Evolutionary conservation across 495 filamentous ascomycete genomes (phyloP), one percentile per base, ranked within the genome.

Genomic region (Hypomontagnella monticulosa): DNA sequence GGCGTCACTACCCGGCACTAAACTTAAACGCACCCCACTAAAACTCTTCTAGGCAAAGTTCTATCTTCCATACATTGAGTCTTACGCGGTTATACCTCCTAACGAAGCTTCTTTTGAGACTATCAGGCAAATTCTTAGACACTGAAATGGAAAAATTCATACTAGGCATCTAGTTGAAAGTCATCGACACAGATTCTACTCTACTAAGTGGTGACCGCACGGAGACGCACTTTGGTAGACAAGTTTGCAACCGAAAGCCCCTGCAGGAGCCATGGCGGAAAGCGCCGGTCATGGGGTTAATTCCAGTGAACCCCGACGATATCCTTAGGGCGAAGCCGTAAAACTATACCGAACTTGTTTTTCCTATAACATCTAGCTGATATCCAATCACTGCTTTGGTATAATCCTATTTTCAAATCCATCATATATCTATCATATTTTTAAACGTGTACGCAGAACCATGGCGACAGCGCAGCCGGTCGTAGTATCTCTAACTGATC

Each of bases 401-500:
- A 5, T 3, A 46, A 42, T 14, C n/a, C 10, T 15, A 12, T 41
- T 30, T 38, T 30, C 42, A 12, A 54, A 5, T 30, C 4, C 16
- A 11, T 4, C 9, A 5, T 30, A 2, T 30, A 11, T 4, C 9
- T 20, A 42, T 14, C 5, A 38, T 32, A 55, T 44, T 15, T 18
- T 19, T 16, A 2, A 23, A 34, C 20, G 18, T 40, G 9, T 1
- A 41, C 38, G 11, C 49, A 38, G n/a, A 37, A 52, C 1, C 16
- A 68, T 68, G 65, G 65, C 65, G 36, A 63, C 65, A 55, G 59
- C 79, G 32, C 74, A 80, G 23, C 80, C 83, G 9, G 81, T 86
- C 4, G 80, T 80, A 1, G 80, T 86, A 41, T 84, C 79, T 43
- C 67, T 86, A 15, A 55, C 81, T 16, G 82, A 85, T 55, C 71